phyloP scores from a whole-genome alignment of 257 asterid genomes.

The Paulownia fortunei region DNA sequence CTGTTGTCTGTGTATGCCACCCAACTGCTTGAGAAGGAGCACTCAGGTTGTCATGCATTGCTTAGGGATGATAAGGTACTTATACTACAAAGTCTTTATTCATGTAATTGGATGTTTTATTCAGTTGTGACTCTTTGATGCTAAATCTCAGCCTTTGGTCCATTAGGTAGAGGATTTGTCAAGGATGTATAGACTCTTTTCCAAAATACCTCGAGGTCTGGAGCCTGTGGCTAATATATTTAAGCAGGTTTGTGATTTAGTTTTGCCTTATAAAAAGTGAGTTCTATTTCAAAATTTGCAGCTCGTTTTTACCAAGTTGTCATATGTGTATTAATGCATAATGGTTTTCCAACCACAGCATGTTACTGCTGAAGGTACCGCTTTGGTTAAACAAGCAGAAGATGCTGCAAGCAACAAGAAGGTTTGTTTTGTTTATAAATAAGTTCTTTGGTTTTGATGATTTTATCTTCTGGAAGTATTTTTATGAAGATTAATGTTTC shows the following conservation, averaged over 20 bases:
- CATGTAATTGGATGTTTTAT: conserved; percentile 6
- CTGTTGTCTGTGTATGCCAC: conserved; percentile 61
- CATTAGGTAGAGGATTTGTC: conserved; percentile 63
- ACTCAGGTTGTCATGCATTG: conserved; percentile 94
- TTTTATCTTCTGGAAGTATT: conserved; percentile 2
- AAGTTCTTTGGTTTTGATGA: conserved; percentile 2
- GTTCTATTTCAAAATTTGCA: conserved; percentile 15
- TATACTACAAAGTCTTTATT: neutral
- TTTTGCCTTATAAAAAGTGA: neutral
- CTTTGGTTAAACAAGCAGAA: conserved; percentile 63
- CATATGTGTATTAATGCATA: conserved; percentile 5
- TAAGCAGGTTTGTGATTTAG: conserved; percentile 72
- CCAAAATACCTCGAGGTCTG: conserved; percentile 61
- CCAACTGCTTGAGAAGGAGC: conserved; percentile 84
- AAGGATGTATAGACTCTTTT: conserved; percentile 65
- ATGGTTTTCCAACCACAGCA: conserved; percentile 48
- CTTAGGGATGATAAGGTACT: conserved; percentile 90
- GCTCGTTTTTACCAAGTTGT: conserved; percentile 6
- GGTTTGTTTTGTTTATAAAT: conserved; percentile 31
- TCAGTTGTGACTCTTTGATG: conserved; percentile 9
- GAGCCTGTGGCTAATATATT: conserved; percentile 69
- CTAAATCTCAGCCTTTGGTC: conserved; percentile 20
- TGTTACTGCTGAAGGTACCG: conserved; percentile 65
- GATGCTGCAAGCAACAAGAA: conserved; percentile 65
- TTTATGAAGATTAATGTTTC: conserved; percentile 2